phyloP scores from a whole-genome alignment of 495 filamentous ascomycete species.

The Aspergillus coremiiformis region DNA sequence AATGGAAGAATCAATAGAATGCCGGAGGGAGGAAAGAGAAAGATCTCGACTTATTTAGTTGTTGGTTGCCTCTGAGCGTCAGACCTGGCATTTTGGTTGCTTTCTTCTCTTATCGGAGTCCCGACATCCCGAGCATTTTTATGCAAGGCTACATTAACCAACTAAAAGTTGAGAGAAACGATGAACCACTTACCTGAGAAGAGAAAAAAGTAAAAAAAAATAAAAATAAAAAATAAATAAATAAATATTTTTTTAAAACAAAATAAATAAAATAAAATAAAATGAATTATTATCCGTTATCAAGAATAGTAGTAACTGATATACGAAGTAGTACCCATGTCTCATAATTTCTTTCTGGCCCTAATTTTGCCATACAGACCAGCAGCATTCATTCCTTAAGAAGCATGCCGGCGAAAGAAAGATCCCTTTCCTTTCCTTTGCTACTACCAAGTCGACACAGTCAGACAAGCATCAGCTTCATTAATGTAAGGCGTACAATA shows the following conservation, averaged over 20 bases:
- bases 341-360: too few species aligned
- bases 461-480: too few species aligned
- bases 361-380: too few species aligned
- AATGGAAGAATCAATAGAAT: background rate
- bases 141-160: slow-evolving; percentile 3
- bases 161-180: background rate
- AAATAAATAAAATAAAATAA: too few species aligned
- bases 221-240: background rate
- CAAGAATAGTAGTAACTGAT: too few species aligned
- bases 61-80: background rate
- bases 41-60: background rate
- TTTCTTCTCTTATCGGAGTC: slow-evolving; percentile 8
- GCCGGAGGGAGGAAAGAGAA: background rate
- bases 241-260: background rate
- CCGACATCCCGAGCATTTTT: slow-evolving; percentile 16
- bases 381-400: too few species aligned
- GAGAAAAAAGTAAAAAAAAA: background rate
- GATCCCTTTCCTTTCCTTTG: too few species aligned
- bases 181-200: background rate
- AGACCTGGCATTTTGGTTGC: background rate
- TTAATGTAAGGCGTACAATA: too few species aligned
- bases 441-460: too few species aligned
- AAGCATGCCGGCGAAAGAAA: too few species aligned
- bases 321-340: too few species aligned
- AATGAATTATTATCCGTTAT: too few species aligned